Base-by-base conservation (phyloP, 2,329 filamentous ascomycete genomes). In the Colletotrichum orbiculare region DNA sequence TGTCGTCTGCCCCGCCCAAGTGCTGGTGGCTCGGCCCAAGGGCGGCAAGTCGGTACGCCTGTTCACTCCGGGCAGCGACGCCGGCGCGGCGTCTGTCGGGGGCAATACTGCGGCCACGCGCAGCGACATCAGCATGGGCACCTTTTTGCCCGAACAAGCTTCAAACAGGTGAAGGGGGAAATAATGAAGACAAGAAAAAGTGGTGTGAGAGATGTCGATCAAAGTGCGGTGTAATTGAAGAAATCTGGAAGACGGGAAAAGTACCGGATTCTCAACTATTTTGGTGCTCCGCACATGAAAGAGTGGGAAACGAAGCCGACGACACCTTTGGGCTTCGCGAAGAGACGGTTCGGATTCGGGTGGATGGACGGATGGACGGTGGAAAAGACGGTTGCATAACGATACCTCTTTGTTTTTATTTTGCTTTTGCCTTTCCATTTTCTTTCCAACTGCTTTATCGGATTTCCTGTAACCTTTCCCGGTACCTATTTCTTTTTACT, bases 1-100 rank as follows among this genome's bases (percentile, higher is more conserved):
- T 69, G 94, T 98, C 50, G 93, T 99, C 48, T 97, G 91, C 74
- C 95, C 95, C 9, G 96, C 96, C 7, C 95, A 98, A 77, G 96
- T 99, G 41, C 86, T 98, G 66, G 87, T 97, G 47, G 91, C 91
- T 71, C 75, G 80, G 72, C 76, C 84, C 53, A 75, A 81, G 69
- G 76, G 25, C 25, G 25, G 78, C 52, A 76, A 75, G 48, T 70
- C 71, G 39, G 66, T 52, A 4, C 74, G 80, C 49, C 73, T 80
- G 70, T 71, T 79, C 50, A 83, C 83, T 41, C 83, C 83, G 6
- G 81, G 80, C 9, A 87, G 84, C 60, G 86, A 88, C 10, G 79
- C 79, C 11, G 85, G 85, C 61, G 83, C 83, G 49, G 81, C 73
- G 33, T 80, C 78, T 15, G 68, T 78, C 37, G 74, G 76, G 61